Evolutionary conservation across 2,329 filamentous ascomycete genomes (phyloP), one percentile per base, ranked within the genome.

Genomic region (Hypoxylon sp.): DNA sequence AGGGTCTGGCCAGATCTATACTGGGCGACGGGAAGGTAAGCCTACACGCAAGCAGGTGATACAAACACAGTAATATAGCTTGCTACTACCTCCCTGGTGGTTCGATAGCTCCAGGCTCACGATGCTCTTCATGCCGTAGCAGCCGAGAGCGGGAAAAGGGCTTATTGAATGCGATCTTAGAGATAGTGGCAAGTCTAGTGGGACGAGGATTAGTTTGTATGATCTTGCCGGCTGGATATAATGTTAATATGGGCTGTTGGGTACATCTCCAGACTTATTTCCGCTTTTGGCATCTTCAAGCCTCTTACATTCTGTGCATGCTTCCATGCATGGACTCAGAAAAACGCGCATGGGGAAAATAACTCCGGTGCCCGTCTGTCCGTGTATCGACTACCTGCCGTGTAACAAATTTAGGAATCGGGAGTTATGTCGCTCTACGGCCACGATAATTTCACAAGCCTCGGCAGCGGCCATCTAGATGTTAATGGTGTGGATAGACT

Each of bases 1-100:
- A 32, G 53, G 63, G 56, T 58, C 67, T 69, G 48, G 63, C 63
- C 62, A 51, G 47, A 64, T 63, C 63, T 67, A 69, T 35, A 17
- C 52, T 50, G 29, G n/a, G 24, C 32, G 29, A 29, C 37, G 35
- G 17, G 39, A 48, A 51, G 48, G 44, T 42, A 35, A 46, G 11
- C 47, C 54, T 11, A 29, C 35, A 42, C 31, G 17, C 17, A 32
- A 17, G 19, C 42, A 11, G 35, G 47, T 48, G 37, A 54, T 44
- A 39, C 50, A 64, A 42, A 39, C 37, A 60, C 39, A 65, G 55
- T 57, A 66, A 63, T 60, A 44, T 53, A 57, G 31, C 21, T 42
- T 44, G 15, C 48, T 7, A n/a, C n/a, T 19, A 17, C 46, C 21
- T 37, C 42, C 24, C 37, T 56, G 50, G 29, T 47, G 37, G 31